Conservation (phyloP, 148 eudicot species). For the Cornus kousa region DNA sequence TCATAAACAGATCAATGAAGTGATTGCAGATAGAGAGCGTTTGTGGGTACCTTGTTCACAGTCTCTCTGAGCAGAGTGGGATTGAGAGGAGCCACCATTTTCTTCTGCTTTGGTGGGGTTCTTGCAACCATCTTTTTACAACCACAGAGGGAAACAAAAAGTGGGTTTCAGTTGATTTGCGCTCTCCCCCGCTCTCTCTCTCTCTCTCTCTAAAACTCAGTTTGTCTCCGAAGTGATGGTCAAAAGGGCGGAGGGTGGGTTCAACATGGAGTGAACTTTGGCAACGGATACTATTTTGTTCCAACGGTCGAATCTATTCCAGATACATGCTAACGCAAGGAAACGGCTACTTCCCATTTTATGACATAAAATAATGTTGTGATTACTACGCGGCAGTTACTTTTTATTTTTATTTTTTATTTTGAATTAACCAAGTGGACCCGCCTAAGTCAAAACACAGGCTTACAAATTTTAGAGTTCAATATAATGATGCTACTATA, state of each 20-base stretch:
- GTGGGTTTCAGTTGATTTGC: not conserved
- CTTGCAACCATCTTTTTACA: conserved; percentile 69
- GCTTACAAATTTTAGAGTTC: too few species aligned
- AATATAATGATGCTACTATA: too few species aligned
- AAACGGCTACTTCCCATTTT: conserved; percentile 25
- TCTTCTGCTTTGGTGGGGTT: conserved; percentile 70
- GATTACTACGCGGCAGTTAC: too few species aligned
- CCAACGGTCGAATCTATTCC: conserved; percentile 20
- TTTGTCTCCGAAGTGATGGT: conserved; percentile 14
- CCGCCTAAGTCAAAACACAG: too few species aligned
- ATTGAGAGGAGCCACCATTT: conserved; percentile 68
- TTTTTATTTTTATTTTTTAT: too few species aligned
- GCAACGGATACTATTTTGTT: conserved; percentile 17
- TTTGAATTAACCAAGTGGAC: too few species aligned
- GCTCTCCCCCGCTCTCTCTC: conserved; percentile 4
- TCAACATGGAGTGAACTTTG: not conserved
- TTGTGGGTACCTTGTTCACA: conserved; percentile 55
- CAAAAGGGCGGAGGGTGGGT: conserved; percentile 3
- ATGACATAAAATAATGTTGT: not conserved
- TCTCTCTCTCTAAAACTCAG: conserved; percentile 6
- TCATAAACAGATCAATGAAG: not conserved
- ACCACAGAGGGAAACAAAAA: not conserved
- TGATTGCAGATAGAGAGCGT: not conserved
- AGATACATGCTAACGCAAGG: not conserved
- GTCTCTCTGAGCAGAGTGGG: conserved; percentile 78